Percentiles rank a stretch among this genome's conserved stretches.
phyloP scores from a whole-genome alignment of 2,329 filamentous ascomycete species.

The Fusarium goolgardi region DNA sequence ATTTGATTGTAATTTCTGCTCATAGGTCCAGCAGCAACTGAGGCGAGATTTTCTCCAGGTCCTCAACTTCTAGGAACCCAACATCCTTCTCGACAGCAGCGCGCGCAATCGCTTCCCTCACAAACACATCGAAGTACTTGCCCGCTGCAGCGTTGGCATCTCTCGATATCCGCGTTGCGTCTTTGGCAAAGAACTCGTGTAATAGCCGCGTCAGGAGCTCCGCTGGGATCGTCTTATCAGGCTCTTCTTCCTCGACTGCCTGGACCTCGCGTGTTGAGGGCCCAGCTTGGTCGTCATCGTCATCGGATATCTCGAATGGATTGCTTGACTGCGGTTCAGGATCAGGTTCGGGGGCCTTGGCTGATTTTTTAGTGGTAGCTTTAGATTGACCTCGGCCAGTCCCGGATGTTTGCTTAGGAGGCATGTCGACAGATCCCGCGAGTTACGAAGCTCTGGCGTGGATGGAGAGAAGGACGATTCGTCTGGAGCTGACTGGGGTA shows the following conservation, averaged over 20 bases:
- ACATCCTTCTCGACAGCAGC: conserved; percentile 76
- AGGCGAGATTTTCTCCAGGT: conserved; percentile 87
- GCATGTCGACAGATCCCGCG: conserved; percentile 50
- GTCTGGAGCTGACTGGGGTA: background rate
- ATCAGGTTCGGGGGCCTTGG: conserved; percentile 41
- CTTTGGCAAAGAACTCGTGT: conserved; percentile 80
- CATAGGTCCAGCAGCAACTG: conserved; percentile 89
- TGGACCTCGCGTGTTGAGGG: conserved; percentile 43
- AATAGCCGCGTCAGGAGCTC: conserved; percentile 81
- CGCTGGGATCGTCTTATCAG: conserved; percentile 70
- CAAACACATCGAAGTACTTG: conserved; percentile 92
- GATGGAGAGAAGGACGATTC: background rate
- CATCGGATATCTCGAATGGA: conserved; percentile 53
- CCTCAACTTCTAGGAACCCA: conserved; percentile 85
- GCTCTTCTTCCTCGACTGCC: conserved; percentile 48
- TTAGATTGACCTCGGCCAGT: conserved; percentile 54
- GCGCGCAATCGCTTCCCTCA: conserved; percentile 86
- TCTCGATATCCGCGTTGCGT: conserved; percentile 77
- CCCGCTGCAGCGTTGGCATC: conserved; percentile 81
- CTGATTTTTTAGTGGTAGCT: conserved; percentile 42
- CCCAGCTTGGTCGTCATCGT: conserved; percentile 32
- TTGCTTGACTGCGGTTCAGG: conserved; percentile 50
- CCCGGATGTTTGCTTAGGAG: conserved; percentile 55
- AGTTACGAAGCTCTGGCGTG: background rate
- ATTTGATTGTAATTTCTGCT: background rate